Evolutionary conservation across 805 yeast genomes (phyloP).

Genomic region (Wickerhamomyces silvicola): DNA sequence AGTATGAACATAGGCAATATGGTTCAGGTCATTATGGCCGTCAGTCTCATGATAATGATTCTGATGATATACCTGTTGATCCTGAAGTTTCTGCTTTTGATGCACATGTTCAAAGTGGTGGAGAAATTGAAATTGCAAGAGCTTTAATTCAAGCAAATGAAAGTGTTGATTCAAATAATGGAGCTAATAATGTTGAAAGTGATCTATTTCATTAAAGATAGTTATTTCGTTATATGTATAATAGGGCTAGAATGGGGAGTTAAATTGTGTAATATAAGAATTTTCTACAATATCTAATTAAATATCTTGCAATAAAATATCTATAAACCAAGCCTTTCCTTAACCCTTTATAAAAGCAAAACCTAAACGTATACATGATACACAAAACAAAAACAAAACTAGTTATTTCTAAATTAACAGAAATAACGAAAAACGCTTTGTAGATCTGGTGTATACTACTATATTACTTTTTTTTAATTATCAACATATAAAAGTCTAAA

Average conservation of each 20-base stretch:
- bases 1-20: background rate
- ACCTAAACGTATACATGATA: conserved; percentile 3
- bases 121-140: conserved; percentile 59
- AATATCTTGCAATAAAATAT: too few species aligned
- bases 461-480: background rate
- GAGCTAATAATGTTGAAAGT: conserved; percentile 8
- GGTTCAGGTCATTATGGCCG: conserved; percentile 1
- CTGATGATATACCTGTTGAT: conserved; percentile 45
- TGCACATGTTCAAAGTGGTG: conserved; percentile 34
- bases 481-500: background rate
- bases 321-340: background rate
- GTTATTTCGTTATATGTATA: too few species aligned
- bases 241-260: too few species aligned
- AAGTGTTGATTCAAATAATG: conserved; percentile 8
- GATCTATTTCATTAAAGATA: too few species aligned
- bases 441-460: background rate
- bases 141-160: conserved; percentile 53
- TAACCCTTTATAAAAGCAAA: background rate
- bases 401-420: conserved; percentile 1
- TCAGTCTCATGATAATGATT: conserved; percentile 4
- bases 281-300: too few species aligned
- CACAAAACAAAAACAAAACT: conserved; percentile 1
- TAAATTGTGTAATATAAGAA: too few species aligned
- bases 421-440: background rate
- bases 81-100: conserved; percentile 50